Evolutionary conservation across 2,329 filamentous ascomycete genomes (phyloP).

Genomic region (Ophiocordyceps unilateralis): DNA sequence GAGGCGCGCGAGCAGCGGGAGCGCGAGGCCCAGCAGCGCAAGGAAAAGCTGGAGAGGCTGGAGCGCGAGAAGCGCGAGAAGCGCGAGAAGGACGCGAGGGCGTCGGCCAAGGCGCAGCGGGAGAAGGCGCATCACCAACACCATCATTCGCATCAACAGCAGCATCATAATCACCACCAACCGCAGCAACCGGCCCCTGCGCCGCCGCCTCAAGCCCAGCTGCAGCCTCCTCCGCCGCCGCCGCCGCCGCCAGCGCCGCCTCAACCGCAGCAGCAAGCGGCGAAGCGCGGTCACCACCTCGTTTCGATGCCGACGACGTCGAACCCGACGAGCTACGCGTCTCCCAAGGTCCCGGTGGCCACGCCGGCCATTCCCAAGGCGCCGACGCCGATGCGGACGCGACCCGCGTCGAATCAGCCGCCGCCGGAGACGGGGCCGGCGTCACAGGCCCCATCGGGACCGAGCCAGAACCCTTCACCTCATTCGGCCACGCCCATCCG

Average conservation of each 20-base stretch:
- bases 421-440: slow-evolving; percentile 36
- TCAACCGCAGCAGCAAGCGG: slow-evolving; percentile 5
- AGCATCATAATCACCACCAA: not conserved
- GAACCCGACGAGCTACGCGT: slow-evolving; percentile 43
- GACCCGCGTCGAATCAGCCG: slow-evolving; percentile 68
- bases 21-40: slow-evolving; percentile 49
- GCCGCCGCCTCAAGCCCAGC: not conserved
- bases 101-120: slow-evolving; percentile 36
- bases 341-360: slow-evolving; percentile 62
- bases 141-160: not conserved
- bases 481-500: slow-evolving; percentile 46
- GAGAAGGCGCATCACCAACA: slow-evolving; percentile 16
- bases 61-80: slow-evolving; percentile 41
- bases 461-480: slow-evolving; percentile 41
- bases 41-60: slow-evolving; percentile 38
- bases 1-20: slow-evolving; percentile 55
- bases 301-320: slow-evolving; percentile 26
- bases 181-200: too few relatives aligned
- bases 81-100: slow-evolving; percentile 39
- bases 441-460: slow-evolving; percentile 39
- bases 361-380: slow-evolving; percentile 73
- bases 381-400: slow-evolving; percentile 59
- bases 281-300: slow-evolving; percentile 15
- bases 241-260: not conserved
- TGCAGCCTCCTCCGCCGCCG: not conserved